These are phyloP conservation scores for Cylindrodendrum hubeiense DNA, from an alignment of 2,329 filamentous ascomycete genomes.

Conservation along the genomic window DNA sequence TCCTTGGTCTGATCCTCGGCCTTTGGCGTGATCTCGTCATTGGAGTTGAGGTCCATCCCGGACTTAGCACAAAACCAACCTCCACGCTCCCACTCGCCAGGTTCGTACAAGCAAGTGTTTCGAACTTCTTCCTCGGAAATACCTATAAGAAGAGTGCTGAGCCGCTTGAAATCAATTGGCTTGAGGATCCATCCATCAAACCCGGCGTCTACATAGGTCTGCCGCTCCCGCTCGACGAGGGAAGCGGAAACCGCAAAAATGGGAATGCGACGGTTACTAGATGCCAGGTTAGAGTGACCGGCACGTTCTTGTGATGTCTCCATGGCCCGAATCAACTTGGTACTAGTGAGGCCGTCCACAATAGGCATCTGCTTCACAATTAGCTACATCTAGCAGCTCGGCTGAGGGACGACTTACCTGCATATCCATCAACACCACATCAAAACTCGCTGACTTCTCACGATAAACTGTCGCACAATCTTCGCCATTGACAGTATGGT, in stretches of 20 bases:
- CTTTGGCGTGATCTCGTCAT: slow-evolving; percentile 45
- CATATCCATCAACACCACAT: slow-evolving; percentile 92
- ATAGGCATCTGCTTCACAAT: slow-evolving; percentile 82
- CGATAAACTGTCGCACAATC: slow-evolving; percentile 81
- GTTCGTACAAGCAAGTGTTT: slow-evolving; percentile 73
- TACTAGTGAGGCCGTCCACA: slow-evolving; percentile 84
- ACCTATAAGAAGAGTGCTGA: slow-evolving; percentile 76
- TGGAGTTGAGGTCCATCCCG: slow-evolving; percentile 20
- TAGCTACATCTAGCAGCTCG: not conserved
- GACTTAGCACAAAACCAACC: slow-evolving; percentile 76
- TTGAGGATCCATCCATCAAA: slow-evolving; percentile 95
- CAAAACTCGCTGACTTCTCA: slow-evolving; percentile 73
- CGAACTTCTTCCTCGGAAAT: slow-evolving; percentile 73
- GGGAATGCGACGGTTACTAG: slow-evolving; percentile 75
- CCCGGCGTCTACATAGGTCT: slow-evolving; percentile 79
- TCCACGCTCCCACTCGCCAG: slow-evolving; percentile 85
- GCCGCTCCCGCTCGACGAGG: slow-evolving; percentile 75
- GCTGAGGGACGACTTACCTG: slow-evolving; percentile 68
- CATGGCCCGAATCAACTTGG: slow-evolving; percentile 83
- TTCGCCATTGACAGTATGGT: slow-evolving; percentile 84
- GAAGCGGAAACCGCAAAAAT: slow-evolving; percentile 92
- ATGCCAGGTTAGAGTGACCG: slow-evolving; percentile 69
- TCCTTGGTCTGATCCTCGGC: slow-evolving; percentile 38
- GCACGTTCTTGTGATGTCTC: slow-evolving; percentile 67
- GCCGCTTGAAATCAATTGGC: slow-evolving; percentile 83